Evolutionary conservation across 371 early-diverging fungal species (phyloP).

Genomic region (Mortierella sp.): DNA sequence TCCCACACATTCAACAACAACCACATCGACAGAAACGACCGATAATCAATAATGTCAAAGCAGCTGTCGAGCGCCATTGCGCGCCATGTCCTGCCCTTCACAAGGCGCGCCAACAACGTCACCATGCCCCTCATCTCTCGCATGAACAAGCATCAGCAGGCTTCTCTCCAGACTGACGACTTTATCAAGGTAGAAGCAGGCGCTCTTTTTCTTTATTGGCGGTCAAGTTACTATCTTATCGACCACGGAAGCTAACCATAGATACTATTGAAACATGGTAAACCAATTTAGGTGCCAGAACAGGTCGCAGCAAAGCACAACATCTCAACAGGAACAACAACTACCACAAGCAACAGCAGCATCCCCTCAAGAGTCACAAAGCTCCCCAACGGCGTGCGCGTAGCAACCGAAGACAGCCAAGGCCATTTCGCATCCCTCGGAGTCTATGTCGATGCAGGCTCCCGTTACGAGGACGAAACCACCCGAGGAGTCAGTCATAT

Average conservation of each 20-base stretch:
- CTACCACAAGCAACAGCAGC: constrained; percentile 13
- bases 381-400: constrained; percentile 89
- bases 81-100: constrained; percentile 56
- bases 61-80: constrained; percentile 44
- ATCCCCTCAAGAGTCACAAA: constrained; percentile 72
- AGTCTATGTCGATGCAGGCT: constrained; percentile 92
- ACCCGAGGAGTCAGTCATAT: constrained; percentile 87
- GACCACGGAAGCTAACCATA: neutral
- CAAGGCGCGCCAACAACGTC: constrained; percentile 42
- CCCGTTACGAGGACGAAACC: constrained; percentile 84
- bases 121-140: constrained; percentile 44
- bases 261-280: neutral
- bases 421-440: constrained; percentile 94
- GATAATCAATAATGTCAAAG: constrained; percentile 39
- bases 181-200: constrained; percentile 29
- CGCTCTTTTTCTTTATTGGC: too few species aligned
- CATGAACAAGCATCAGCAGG: constrained; percentile 59
- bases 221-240: neutral
- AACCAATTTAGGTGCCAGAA: constrained; percentile 21
- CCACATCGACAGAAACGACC: neutral
- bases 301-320: constrained; percentile 20
- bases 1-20: neutral
- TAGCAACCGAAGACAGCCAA: constrained; percentile 84
- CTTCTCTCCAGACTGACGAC: constrained; percentile 44
- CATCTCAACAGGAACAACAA: constrained; percentile 4